Evolutionary conservation across 257 asterid genomes (phyloP), one percentile per base, ranked within the genome.

Genomic region (Solanum appendiculatum): DNA sequence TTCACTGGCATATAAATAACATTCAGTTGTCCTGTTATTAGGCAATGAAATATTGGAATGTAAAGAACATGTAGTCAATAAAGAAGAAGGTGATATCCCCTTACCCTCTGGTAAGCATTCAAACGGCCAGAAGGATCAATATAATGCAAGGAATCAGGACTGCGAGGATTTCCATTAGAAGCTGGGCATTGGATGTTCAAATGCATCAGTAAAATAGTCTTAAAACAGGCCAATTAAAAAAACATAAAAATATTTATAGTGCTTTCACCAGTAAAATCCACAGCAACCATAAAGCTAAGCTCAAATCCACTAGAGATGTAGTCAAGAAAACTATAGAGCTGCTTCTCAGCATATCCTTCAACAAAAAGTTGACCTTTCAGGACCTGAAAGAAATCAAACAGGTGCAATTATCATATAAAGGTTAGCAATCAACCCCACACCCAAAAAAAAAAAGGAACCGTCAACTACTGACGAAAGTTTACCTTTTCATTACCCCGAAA

Each of bases 251-350:
- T 8, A 69, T 29, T 69, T 72, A 40, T 74, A 84, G 51, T 75
- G 44, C 84, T 66, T 44, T 34, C 85, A 94, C 98, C 98, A 39
- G 98, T 96, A 91, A 94, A 96, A 91, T 96, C 98, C 88, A 96
- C 93, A 63, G 98, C 98, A 81, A 96, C 98, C 98, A 94, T 94
- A 88, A 96, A 96, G 88, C 88, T 93, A 40, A 96, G 98, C 88
- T 96, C 98, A 88, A 90, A 96, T 86, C 98, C 98, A 88, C 95
- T 94, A 74, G 98, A 94, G 78, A 96, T 91, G 75, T 96, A 96
- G 91, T 94, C 98, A 80, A 94, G 93, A 89, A 94, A 96, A 86
- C 93, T 96, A 88, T 88, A 94, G 21, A 89, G 89, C 87, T 92
- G 92, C 91, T 94, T 96, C 90, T 94, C 98, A 46, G 88, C 89